A percentile compares a stretch with the other conserved stretches of the same genome.
Evolutionary conservation across 805 yeast species (phyloP).

Genomic region (Nakazawaea wickerhamii): DNA sequence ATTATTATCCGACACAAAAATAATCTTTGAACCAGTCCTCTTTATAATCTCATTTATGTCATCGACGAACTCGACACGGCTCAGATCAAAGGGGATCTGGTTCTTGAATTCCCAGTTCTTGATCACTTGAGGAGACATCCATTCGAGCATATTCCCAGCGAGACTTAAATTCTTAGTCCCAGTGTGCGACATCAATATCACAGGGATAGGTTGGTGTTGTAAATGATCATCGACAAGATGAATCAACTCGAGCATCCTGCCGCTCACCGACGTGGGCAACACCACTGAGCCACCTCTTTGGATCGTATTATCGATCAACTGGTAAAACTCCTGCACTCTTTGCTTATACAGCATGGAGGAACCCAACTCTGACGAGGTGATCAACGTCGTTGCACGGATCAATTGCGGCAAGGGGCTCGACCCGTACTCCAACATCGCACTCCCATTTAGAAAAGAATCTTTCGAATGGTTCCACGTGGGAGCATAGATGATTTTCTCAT

Average conservation of each 20-base stretch:
- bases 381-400: slow-evolving; percentile 74
- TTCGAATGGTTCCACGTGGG: slow-evolving; percentile 94
- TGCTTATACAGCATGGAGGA: slow-evolving; percentile 55
- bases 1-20: slow-evolving; percentile 69
- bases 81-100: slow-evolving; percentile 73
- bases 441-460: slow-evolving; percentile 77
- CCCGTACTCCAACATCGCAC: slow-evolving; percentile 44
- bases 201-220: slow-evolving; percentile 56
- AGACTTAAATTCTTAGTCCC: slow-evolving; percentile 74
- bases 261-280: slow-evolving; percentile 76
- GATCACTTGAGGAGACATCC: slow-evolving; percentile 89
- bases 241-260: slow-evolving; percentile 75
- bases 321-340: slow-evolving; percentile 59
- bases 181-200: slow-evolving; percentile 69
- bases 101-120: slow-evolving; percentile 77
- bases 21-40: slow-evolving; percentile 67
- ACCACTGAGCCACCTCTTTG: slow-evolving; percentile 76
- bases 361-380: slow-evolving; percentile 69
- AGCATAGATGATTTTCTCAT: slow-evolving; percentile 81
- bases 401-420: slow-evolving; percentile 56
- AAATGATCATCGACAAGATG: slow-evolving; percentile 68
- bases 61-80: slow-evolving; percentile 50
- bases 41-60: slow-evolving; percentile 37
- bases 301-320: slow-evolving; percentile 58
- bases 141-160: slow-evolving; percentile 87